phyloP scores from a whole-genome alignment of 1,139 yeast genomes.

The Taiozyma sp. region DNA sequence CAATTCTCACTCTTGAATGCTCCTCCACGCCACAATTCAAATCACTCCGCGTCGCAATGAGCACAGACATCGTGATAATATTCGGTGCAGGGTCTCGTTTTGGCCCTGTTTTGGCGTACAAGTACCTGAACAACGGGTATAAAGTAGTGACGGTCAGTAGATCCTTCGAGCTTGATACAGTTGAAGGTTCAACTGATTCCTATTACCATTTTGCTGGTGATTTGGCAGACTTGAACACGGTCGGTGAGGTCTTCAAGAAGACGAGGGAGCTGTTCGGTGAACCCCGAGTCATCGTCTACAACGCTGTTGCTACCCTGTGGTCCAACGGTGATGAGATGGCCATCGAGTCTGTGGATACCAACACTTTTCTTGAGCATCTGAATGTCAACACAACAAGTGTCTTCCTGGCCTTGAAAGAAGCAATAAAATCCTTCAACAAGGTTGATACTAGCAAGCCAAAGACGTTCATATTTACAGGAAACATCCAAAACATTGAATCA shows the following conservation, averaged over 20 bases:
- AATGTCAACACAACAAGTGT: not conserved
- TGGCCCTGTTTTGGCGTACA: not conserved
- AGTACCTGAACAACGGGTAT: slow-evolving; percentile 1
- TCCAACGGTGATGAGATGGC: not conserved
- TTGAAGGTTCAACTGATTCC: not conserved
- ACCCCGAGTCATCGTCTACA: slow-evolving; percentile 3
- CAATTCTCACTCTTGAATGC: not conserved
- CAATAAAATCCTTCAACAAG: not conserved
- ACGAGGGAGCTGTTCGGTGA: slow-evolving; percentile 4
- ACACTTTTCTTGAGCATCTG: not conserved
- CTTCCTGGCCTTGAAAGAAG: not conserved
- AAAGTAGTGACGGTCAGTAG: slow-evolving; percentile 7
- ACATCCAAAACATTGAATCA: slow-evolving; percentile 1
- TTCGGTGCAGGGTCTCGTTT: slow-evolving; percentile 5
- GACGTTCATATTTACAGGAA: slow-evolving; percentile 4
- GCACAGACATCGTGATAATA: not conserved
- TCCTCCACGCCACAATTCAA: not conserved
- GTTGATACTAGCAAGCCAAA: slow-evolving; percentile 1
- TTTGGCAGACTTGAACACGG: not conserved
- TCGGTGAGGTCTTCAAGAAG: not conserved
- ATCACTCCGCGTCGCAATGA: not conserved
- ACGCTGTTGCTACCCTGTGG: slow-evolving; percentile 1
- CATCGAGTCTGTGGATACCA: not conserved
- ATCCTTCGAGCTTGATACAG: not conserved
- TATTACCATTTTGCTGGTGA: slow-evolving; percentile 3